These are phyloP conservation scores for Beauveria sp. DNA, from an alignment of 2,329 filamentous ascomycete genomes.

Conservation along the genomic window DNA sequence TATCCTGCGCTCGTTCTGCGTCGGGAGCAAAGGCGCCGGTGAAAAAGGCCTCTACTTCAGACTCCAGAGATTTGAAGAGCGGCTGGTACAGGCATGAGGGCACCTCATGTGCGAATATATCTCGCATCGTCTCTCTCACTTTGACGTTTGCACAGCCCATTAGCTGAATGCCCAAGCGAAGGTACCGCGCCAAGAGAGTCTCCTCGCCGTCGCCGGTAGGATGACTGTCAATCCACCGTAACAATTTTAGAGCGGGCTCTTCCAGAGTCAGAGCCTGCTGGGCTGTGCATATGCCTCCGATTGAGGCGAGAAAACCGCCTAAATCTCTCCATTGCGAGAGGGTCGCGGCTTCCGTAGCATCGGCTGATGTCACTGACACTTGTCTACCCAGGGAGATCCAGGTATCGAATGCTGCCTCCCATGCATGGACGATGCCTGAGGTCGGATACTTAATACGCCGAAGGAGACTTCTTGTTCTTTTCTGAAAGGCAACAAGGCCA, in stretches of 20 bases:
- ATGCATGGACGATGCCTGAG: constrained; percentile 58
- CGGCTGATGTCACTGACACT: constrained; percentile 44
- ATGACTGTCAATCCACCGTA: constrained; percentile 58
- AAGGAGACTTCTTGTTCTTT: constrained; percentile 52
- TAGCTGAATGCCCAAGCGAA: constrained; percentile 57
- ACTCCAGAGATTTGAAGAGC: constrained; percentile 57
- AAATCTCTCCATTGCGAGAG: constrained; percentile 61
- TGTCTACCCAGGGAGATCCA: constrained; percentile 60
- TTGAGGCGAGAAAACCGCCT: constrained; percentile 59
- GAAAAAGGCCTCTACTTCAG: constrained; percentile 56
- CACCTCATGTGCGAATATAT: constrained; percentile 58
- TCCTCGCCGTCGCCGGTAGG: constrained; percentile 54
- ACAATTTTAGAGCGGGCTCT: constrained; percentile 46
- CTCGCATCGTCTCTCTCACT: constrained; percentile 59
- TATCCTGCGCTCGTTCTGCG: constrained; percentile 46
- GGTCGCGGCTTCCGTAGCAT: constrained; percentile 46
- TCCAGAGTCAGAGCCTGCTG: constrained; percentile 50
- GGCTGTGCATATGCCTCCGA: constrained; percentile 58
- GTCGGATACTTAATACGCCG: constrained; percentile 55
- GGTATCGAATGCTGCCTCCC: constrained; percentile 57
- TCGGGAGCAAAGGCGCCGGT: constrained; percentile 42
- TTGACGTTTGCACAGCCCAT: constrained; percentile 56
- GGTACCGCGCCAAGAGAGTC: constrained; percentile 50
- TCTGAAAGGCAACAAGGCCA: constrained; percentile 62
- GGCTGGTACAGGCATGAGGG: constrained; percentile 53